Base-by-base conservation (phyloP, 2,329 filamentous ascomycete species). In the Fusarium nelsonii region DNA sequence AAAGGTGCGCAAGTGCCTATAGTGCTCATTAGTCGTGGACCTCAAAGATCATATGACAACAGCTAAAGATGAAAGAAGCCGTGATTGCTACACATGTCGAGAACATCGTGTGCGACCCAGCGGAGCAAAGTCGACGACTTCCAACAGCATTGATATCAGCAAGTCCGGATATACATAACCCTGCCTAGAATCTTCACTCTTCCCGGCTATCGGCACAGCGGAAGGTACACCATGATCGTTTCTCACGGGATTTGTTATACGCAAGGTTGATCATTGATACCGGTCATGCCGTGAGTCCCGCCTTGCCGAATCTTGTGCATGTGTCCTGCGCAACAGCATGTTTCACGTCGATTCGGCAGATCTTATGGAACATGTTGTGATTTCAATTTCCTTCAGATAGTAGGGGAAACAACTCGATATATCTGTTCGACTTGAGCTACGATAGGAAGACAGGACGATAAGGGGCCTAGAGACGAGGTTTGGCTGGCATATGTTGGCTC, bases 121-220 rank as follows among this genome's bases (percentile, higher is more conserved):
- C 1, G 68, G 63, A 11, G 52, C 60, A 59, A 71, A 66, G 36
- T 74, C 68, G 1, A 64, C 8, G 1, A 62, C 57, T 15, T 57
- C 30, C 32, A 69, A 57, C 54, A 53, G 68, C n/a, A 66, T 46
- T 23, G 63, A 65, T 23, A 68, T 70, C 20, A 66, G 18, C 2
- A 63, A n/a, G 18, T 72, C 53, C 16, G 70, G 63, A 6, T 73
- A 70, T 15, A 23, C 59, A 58, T 20, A 69, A 15, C 3, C 49
- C 64, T 16, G 9, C 20, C 28, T 1, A 32, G 9, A n/a, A 62
- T 58, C 44, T 59, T 64, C 2, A 37, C 14, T 8, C 51, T 70
- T 26, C 44, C 58, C 30, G 58, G 58, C 11, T 50, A 40, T 16
- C 44, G 39, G 3, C 63, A 69, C 18, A 71, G 37, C 2, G 58